Conservation (phyloP, 768 basidiomycete genomes). For the Mycena polygramma region DNA sequence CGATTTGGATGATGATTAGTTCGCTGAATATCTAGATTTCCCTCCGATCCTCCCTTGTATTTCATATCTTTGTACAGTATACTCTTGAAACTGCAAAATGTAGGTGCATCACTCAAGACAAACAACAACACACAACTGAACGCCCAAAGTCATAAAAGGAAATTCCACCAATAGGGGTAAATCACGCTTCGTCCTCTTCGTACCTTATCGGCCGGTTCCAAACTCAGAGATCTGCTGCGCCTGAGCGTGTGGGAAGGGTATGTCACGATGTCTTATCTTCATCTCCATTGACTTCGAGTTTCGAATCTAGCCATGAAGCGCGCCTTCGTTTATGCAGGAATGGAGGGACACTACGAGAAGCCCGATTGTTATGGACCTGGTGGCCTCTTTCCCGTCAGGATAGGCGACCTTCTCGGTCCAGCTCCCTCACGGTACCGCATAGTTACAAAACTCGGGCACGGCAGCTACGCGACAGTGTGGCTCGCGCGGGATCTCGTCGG, state of each 20-base stretch:
- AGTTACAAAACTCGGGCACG: neutral
- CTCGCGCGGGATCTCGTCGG: slow-evolving; percentile 9
- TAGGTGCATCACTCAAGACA: neutral
- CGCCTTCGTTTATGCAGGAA: neutral
- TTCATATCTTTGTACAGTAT: too few relatives aligned
- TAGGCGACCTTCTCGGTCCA: slow-evolving; percentile 8
- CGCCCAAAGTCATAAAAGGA: too few relatives aligned
- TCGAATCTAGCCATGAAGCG: neutral
- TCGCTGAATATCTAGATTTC: too few relatives aligned
- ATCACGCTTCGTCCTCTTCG: too few relatives aligned
- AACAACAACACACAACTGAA: neutral
- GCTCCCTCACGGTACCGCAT: slow-evolving; percentile 6
- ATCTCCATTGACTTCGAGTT: too few relatives aligned
- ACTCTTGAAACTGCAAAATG: too few relatives aligned
- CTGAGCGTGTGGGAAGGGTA: too few relatives aligned
- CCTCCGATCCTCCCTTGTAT: too few relatives aligned
- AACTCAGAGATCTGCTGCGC: too few relatives aligned
- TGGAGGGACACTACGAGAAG: neutral
- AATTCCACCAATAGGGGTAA: too few relatives aligned
- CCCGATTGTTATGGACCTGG: neutral
- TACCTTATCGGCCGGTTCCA: too few relatives aligned
- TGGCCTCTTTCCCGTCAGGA: slow-evolving; percentile 6
- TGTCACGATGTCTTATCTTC: too few relatives aligned
- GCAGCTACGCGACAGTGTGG: slow-evolving; percentile 7
- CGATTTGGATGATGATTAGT: slow-evolving; percentile 56